Conservation (phyloP, 371 early-diverging fungal species). For the Choanephora cucurbitarum region DNA sequence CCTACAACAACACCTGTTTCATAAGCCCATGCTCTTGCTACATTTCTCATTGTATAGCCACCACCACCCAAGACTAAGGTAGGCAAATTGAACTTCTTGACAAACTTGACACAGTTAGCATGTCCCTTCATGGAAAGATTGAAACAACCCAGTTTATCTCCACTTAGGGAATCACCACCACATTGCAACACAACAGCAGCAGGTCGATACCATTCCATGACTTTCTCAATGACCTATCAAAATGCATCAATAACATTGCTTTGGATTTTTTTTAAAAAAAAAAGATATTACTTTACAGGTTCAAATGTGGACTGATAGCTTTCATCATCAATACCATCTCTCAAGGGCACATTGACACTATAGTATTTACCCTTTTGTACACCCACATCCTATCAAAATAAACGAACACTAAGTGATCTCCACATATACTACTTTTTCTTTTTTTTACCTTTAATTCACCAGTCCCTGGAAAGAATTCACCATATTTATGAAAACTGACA, state of each 20-base stretch:
- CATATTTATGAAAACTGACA: slow-evolving; percentile 95
- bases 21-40: slow-evolving; percentile 94
- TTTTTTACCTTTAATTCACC: slow-evolving; percentile 81
- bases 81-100: slow-evolving; percentile 88
- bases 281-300: too few species aligned
- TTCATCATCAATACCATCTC: slow-evolving; percentile 95
- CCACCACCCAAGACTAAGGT: slow-evolving; percentile 96
- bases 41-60: slow-evolving; percentile 97
- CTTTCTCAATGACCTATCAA: slow-evolving; percentile 78
- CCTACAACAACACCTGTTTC: slow-evolving; percentile 91
- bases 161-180: slow-evolving; percentile 99
- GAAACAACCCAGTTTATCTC: slow-evolving; percentile 99
- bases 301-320: slow-evolving; percentile 90
- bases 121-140: slow-evolving; percentile 93
- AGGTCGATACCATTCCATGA: slow-evolving; percentile 96
- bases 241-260: neutral
- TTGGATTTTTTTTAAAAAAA: too few species aligned
- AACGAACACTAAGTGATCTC: too few species aligned
- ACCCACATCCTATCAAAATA: slow-evolving; percentile 72
- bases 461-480: slow-evolving; percentile 97
- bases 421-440: too few species aligned
- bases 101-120: slow-evolving; percentile 85
- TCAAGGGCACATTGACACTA: slow-evolving; percentile 89
- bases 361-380: slow-evolving; percentile 54
- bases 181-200: slow-evolving; percentile 98